Evolutionary conservation across 306 rosid species (phyloP), one percentile per base, ranked within the genome.

Genomic region (Alnus rubra): DNA sequence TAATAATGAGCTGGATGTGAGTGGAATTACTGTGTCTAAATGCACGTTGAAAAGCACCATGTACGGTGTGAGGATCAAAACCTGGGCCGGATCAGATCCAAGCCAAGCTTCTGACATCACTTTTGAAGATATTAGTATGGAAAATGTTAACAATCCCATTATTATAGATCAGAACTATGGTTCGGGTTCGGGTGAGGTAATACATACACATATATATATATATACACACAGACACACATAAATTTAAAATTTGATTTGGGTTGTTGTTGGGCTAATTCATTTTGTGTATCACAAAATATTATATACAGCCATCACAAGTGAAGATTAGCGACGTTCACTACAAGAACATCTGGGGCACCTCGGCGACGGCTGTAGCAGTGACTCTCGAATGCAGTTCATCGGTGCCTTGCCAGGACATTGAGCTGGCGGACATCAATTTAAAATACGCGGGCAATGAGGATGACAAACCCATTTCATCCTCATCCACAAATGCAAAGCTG

Each of bases 401-500:
- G 0, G 75, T 23, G 19, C 75, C 75, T 12, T 71, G 75, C 23
- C 23, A 16, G 12, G 28, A 11, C 30, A 1, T 68, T 16, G 13
- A 39, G 19, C 9, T 68, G 12, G 49, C 0, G 12, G 72, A 42
- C 6, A 68, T 68, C 11, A 31, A 68, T 18, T 16, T 68, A 30
- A 8, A 16, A 7, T 14, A 37, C 47, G 3, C 5, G 11, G 45
- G 45, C 7, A 1, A 5, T 0, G 5, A 42, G 1, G 45, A 6
- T 1, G 9, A 1, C 45, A 0, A 4, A 39, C 13, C 49, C 9
- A 1, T 42, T 68, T 6, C 18, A 68, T 81, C 96, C 0, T 9
- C 75, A 0, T 90, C 96, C 78, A 0, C 3, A 7, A 88, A 91
- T 74, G 92, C 92, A 7, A 82, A 88, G 12, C 52, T 88, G 69